phyloP scores from a whole-genome alignment of 352 stramenopile species.

The Phytophthora macrochlamydospora region DNA sequence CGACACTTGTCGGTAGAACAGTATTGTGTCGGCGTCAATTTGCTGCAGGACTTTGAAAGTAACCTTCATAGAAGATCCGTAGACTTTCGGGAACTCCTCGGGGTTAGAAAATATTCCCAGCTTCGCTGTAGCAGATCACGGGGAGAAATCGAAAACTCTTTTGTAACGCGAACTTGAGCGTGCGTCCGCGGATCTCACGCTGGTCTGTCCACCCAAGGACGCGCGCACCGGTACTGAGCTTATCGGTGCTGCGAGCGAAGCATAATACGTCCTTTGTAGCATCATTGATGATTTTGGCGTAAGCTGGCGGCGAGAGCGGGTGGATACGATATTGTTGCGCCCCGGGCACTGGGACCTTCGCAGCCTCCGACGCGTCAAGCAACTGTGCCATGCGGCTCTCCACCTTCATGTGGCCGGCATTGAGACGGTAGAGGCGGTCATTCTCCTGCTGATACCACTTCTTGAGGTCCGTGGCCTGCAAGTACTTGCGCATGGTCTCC shows the following conservation, averaged over 20 bases:
- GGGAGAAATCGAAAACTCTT: slow-evolving; percentile 49
- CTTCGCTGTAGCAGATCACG: slow-evolving; percentile 50
- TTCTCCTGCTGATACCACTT: slow-evolving; percentile 56
- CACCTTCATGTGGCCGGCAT: slow-evolving; percentile 56
- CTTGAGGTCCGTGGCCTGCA: slow-evolving; percentile 51
- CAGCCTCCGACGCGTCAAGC: slow-evolving; percentile 44
- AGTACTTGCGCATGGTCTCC: slow-evolving; percentile 47
- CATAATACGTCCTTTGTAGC: slow-evolving; percentile 55
- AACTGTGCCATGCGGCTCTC: slow-evolving; percentile 59
- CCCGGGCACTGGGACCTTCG: slow-evolving; percentile 25
- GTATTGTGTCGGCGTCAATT: slow-evolving; percentile 57
- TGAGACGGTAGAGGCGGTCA: slow-evolving; percentile 54
- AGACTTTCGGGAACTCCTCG: slow-evolving; percentile 52
- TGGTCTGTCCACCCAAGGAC: slow-evolving; percentile 75
- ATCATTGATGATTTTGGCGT: slow-evolving; percentile 48
- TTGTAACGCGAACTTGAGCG: slow-evolving; percentile 68
- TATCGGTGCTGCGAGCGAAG: slow-evolving; percentile 48
- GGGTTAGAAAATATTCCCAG: slow-evolving; percentile 67
- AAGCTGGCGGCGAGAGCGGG: slow-evolving; percentile 40
- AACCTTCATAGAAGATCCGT: slow-evolving; percentile 46
- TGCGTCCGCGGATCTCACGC: slow-evolving; percentile 46
- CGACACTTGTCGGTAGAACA: slow-evolving; percentile 60
- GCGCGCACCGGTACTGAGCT: slow-evolving; percentile 47
- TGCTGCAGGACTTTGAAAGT: slow-evolving; percentile 54
- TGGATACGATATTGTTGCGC: slow-evolving; percentile 40